Evolutionary conservation across 2,329 filamentous ascomycete genomes (phyloP).

Genomic region (Diaporthe ampelina): DNA sequence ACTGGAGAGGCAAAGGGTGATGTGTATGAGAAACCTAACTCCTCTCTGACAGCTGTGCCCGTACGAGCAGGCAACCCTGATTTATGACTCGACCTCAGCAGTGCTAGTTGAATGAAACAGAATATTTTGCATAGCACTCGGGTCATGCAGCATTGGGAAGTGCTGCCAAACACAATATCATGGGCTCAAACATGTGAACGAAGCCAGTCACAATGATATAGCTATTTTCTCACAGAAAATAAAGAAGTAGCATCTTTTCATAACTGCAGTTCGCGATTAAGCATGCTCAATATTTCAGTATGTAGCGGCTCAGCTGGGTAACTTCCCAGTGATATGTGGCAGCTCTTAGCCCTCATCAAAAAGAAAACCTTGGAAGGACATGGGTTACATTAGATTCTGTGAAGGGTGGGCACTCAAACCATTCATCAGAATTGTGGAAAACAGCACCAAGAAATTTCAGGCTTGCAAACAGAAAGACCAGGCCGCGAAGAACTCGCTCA

Average conservation of each 20-base stretch:
- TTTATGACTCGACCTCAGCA: background rate
- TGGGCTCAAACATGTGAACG: background rate
- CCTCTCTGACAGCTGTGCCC: background rate
- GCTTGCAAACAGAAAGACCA: background rate
- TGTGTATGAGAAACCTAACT: background rate
- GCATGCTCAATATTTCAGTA: background rate
- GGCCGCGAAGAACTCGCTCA: background rate
- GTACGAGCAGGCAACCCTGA: background rate
- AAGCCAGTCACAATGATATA: background rate
- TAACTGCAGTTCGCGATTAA: background rate
- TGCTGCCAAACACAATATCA: background rate
- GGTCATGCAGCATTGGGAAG: background rate
- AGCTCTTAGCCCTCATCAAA: too few relatives aligned
- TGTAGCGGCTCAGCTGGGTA: background rate
- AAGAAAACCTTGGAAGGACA: background rate
- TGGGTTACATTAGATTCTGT: background rate
- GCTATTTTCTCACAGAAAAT: background rate
- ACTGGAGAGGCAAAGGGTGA: background rate
- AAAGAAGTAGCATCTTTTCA: background rate
- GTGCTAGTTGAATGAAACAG: background rate
- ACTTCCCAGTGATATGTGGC: too few relatives aligned
- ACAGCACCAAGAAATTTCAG: background rate
- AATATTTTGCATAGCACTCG: background rate
- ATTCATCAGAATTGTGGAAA: background rate
- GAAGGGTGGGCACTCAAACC: background rate